These are phyloP conservation scores for Boletus speciosus DNA, from an alignment of 768 basidiomycete species.

Conservation along the genomic window DNA sequence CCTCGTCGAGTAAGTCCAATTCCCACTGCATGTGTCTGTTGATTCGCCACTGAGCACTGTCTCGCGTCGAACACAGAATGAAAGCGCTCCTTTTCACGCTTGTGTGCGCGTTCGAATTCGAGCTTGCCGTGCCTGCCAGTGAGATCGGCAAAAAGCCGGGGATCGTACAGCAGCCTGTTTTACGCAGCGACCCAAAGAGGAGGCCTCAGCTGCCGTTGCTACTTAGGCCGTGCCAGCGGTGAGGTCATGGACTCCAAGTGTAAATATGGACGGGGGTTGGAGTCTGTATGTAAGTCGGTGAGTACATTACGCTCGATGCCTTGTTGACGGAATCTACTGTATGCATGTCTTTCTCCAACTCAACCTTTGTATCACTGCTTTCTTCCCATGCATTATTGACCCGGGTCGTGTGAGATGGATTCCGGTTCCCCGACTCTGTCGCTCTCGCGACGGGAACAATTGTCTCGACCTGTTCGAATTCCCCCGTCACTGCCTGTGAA, in stretches of 20 bases:
- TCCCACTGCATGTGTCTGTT: too few species aligned
- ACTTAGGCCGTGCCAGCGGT: constrained; percentile 2
- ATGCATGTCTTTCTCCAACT: not conserved
- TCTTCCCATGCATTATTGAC: too few species aligned
- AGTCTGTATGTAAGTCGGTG: too few species aligned
- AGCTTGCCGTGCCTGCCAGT: constrained; percentile 3
- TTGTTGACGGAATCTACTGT: not conserved
- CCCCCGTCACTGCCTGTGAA: too few species aligned
- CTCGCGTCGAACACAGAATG: not conserved
- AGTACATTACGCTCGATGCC: not conserved
- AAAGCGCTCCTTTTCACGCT: constrained; percentile 8
- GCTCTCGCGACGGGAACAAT: too few species aligned
- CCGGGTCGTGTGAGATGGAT: too few species aligned
- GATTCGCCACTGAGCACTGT: not conserved
- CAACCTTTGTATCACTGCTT: not conserved
- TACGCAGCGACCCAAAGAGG: constrained; percentile 2
- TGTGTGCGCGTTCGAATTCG: constrained; percentile 10
- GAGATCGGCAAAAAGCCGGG: not conserved
- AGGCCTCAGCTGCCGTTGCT: constrained; percentile 8
- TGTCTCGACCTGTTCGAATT: too few species aligned
- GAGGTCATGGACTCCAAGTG: not conserved
- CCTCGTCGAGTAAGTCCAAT: constrained; percentile 47
- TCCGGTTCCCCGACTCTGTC: too few species aligned
- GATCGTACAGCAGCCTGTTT: constrained; percentile 1
- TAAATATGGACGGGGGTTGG: not conserved